Evolutionary conservation across 208 protist species (phyloP).

Genomic region (Crithidia mellificae): DNA sequence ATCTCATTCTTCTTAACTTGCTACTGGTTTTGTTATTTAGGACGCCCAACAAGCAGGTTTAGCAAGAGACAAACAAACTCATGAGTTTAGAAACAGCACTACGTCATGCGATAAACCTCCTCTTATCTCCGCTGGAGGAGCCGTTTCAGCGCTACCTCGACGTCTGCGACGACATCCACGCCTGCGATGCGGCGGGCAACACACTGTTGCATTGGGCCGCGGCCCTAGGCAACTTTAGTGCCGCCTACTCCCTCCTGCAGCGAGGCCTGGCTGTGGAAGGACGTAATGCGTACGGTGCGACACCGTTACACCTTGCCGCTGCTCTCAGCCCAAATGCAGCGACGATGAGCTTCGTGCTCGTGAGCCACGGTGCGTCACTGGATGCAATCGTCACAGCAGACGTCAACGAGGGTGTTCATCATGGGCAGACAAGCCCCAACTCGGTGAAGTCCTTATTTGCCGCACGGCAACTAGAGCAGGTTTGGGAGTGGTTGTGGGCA

Average conservation of each 20-base stretch:
- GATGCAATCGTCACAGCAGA: neutral
- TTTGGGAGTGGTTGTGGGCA: constrained; percentile 23
- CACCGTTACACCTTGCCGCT: constrained; percentile 64
- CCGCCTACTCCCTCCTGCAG: constrained; percentile 40
- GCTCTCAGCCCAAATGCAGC: constrained; percentile 41
- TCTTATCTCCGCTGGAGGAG: constrained; percentile 38
- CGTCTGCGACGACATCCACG: constrained; percentile 49
- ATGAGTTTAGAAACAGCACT: constrained; percentile 28
- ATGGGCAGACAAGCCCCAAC: neutral
- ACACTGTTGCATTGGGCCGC: constrained; percentile 77
- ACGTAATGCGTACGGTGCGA: constrained; percentile 47
- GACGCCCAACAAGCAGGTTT: neutral
- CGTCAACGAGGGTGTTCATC: neutral
- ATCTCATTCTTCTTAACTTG: no score
- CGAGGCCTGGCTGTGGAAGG: constrained; percentile 41
- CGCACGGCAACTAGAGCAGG: constrained; percentile 13
- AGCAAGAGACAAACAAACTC: neutral
- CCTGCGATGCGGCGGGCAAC: constrained; percentile 53
- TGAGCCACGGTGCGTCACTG: constrained; percentile 55
- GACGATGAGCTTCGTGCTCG: constrained; percentile 40
- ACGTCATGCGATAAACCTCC: constrained; percentile 33
- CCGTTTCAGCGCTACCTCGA: constrained; percentile 53
- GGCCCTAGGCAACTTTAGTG: constrained; percentile 40
- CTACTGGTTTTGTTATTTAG: neutral
- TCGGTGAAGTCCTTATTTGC: constrained; percentile 39